Evolutionary conservation across 202 grass and related monocot genomes (phyloP), one percentile per base, ranked within the genome.

Genomic region (Carex arenaria): DNA sequence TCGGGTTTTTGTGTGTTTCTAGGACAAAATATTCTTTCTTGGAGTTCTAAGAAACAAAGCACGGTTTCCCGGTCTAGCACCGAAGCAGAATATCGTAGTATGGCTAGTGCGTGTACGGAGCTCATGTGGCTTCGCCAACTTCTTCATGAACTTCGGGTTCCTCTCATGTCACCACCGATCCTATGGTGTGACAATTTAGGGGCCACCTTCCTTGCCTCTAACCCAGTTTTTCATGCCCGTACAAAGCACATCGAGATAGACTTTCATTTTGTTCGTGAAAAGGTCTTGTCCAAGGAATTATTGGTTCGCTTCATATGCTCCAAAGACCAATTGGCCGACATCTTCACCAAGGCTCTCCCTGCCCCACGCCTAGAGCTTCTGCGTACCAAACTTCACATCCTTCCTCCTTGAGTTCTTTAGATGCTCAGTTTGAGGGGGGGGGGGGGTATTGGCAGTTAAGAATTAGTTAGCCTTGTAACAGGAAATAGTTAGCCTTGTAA

Each of bases 131-230:
- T 26, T 10, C 6, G 26, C 11, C 9, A 26, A 0, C n/a, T 62
- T 10, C 19, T 62, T 2, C 7, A 3, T 0, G n/a, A 62, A 3
- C 7, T 62, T 1, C 0, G 20, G 0, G n/a, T 62, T 3, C n/a
- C n/a, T 0, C 8, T 3, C 1, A 0, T 1, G 0, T 1, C 60
- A 3, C 2, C 7, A 3, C n/a, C n/a, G 2, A 10, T 26, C 11
- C 1, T 62, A 9, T 62, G n/a, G 60, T 62, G 60, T 62, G 60
- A 62, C 6, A 62, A 62, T 1, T 2, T 62, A 3, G 60, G 19
- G 0, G 60, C 60, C 2, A 23, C 60, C 1, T 62, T 62, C 3
- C n/a, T 62, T 23, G n/a, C n/a, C 0, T 7, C 60, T 0, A 62
- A 62, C 3, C 20, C n/a, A 1, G 20, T 26, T 2, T 62, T 62